Base-by-base conservation (phyloP, 805 yeast species). In the Kodamaea neixiangensis region DNA sequence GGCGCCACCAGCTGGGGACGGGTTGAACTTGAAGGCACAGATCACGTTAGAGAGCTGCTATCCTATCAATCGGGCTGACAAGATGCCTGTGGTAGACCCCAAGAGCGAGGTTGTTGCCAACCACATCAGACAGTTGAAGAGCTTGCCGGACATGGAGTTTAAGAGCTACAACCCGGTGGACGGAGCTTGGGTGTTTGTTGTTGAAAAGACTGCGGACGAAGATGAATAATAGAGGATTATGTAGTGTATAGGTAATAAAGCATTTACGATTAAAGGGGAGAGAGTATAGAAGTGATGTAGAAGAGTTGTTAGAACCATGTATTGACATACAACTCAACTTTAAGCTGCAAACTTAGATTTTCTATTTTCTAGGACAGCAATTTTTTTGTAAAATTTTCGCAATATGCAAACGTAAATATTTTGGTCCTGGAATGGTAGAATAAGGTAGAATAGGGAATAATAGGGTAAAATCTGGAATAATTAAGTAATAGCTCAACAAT, bases 31-130 rank as follows among this genome's bases (percentile, higher is more conserved):
- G 29, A 85, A 87, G 5, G 87, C 88, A 6, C 78, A 79, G 53
- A 81, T 91, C 41, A 82, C 93, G 1, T 68, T 91, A 47, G 89
- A 86, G 58, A 85, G 86, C 11, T 88, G 96, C 63, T 92, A 80
- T 68, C 97, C 97, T 18, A 67, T 80, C n/a, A 76, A 85, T 45
- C 86, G 81, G 60, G 87, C 85, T 53, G 86, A 87, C 17, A 81
- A 84, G 57, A 75, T 83, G 61, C 86, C 88, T 5, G 81, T 94
- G 52, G 83, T 82, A 50, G 97, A 93, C 64, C 85, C 89, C 2
- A 81, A 83, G 49, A 92, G 85, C 62, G 87, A 87, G 5, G 66
- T 86, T 17, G 86, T 88, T 37, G 79, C 77, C 59, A 80, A 75
- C 60, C 97, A 89, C 62, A 77, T 89, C 43, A 76, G 80, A 48